Percentiles rank a stretch among this genome's conserved stretches.
These are phyloP conservation scores for Rhodotorula sp. DNA, from an alignment of 1,284 basidiomycete genomes.

Conservation along the genomic window DNA sequence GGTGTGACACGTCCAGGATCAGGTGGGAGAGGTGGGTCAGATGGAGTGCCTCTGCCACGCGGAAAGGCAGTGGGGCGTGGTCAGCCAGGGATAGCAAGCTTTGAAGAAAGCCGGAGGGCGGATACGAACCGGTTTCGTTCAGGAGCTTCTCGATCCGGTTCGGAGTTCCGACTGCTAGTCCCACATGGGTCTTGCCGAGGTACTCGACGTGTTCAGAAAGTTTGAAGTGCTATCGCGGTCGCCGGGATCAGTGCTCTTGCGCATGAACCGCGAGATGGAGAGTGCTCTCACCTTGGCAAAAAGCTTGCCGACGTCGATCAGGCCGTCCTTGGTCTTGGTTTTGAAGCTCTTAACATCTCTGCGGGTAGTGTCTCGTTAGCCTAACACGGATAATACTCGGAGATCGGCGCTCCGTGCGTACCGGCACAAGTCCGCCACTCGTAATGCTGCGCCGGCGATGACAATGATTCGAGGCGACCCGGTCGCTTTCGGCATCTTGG, in stretches of 20 bases:
- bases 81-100: not conserved
- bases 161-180: slow-evolving; percentile 75
- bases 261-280: not conserved
- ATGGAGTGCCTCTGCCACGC: slow-evolving; percentile 61
- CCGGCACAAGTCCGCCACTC: slow-evolving; percentile 72
- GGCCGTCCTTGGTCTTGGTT: slow-evolving; percentile 58
- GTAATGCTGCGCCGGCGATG: slow-evolving; percentile 70
- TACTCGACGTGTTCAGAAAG: slow-evolving; percentile 72
- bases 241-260: not conserved
- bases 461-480: slow-evolving; percentile 76
- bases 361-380: slow-evolving; percentile 43
- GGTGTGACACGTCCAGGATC: slow-evolving; percentile 64
- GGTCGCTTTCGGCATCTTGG: slow-evolving; percentile 66
- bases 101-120: not conserved
- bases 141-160: slow-evolving; percentile 75
- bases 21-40: slow-evolving; percentile 73
- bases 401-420: slow-evolving; percentile 2
- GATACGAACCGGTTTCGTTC: slow-evolving; percentile 64
- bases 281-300: slow-evolving; percentile 60
- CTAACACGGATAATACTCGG: no score
- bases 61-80: not conserved
- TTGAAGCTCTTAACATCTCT: slow-evolving; percentile 58
- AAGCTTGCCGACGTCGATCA: slow-evolving; percentile 72
- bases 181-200: slow-evolving; percentile 69
- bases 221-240: slow-evolving; percentile 62